phyloP scores from a whole-genome alignment of 495 filamentous ascomycete genomes.

The Bombardia bombarda region DNA sequence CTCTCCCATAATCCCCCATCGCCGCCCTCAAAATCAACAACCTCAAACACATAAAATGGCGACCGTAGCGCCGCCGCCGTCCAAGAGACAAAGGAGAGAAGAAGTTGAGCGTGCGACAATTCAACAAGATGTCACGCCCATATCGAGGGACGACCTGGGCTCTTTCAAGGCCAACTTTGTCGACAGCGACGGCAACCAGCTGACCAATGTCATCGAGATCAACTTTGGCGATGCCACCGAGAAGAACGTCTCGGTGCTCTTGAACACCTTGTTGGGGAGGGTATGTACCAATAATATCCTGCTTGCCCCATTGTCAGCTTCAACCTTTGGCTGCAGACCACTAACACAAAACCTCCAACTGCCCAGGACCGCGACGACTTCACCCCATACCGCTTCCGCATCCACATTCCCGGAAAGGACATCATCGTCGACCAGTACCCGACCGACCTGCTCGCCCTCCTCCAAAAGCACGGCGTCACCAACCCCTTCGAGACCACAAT shows the following conservation, averaged over 20 bases:
- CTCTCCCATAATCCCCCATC: background rate
- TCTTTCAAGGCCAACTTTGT: constrained; percentile 80
- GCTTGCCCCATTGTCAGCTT: no score
- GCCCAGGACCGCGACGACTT: constrained; percentile 65
- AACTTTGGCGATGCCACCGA: constrained; percentile 78
- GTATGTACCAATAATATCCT: no score
- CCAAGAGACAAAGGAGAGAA: constrained; percentile 78
- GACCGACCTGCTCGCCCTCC: constrained; percentile 35
- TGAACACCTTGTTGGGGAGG: constrained; percentile 85
- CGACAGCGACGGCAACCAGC: constrained; percentile 66
- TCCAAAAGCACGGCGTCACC: constrained; percentile 39
- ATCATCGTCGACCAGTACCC: constrained; percentile 71
- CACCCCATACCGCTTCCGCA: constrained; percentile 82
- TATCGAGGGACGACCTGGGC: constrained; percentile 61
- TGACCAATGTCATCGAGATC: constrained; percentile 62
- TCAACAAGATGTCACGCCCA: constrained; percentile 68
- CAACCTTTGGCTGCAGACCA: no score
- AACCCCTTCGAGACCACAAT: constrained; percentile 49
- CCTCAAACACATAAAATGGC: constrained; percentile 53
- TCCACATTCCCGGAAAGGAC: constrained; percentile 50
- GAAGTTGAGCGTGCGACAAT: constrained; percentile 60
- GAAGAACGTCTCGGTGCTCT: constrained; percentile 83
- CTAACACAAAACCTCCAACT: no score
- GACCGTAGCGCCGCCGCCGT: constrained; percentile 80
- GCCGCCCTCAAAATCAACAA: background rate